These are phyloP conservation scores for Coemansia interrupta DNA, from an alignment of 192 early-diverging fungal genomes.

Conservation along the genomic window DNA sequence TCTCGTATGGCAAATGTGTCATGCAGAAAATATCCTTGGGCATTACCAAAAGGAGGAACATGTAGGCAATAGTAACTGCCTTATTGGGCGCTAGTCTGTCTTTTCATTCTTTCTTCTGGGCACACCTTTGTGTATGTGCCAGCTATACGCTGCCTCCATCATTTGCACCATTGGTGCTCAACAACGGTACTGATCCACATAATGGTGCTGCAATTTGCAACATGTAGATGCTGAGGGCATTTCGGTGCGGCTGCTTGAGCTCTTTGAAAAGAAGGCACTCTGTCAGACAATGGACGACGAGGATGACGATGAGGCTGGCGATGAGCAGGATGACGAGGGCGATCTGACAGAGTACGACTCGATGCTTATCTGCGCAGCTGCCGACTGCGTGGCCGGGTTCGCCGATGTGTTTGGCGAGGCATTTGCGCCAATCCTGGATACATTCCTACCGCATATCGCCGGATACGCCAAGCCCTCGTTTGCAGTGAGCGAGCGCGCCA, in stretches of 20 bases:
- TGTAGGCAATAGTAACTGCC: slow-evolving; percentile 1
- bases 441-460: slow-evolving; percentile 75
- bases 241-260: slow-evolving; percentile 43
- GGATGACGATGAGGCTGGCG: slow-evolving; percentile 62
- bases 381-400: slow-evolving; percentile 77
- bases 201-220: neutral
- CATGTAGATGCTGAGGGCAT: slow-evolving; percentile 45
- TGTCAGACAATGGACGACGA: slow-evolving; percentile 60
- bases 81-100: too few relatives aligned
- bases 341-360: slow-evolving; percentile 80
- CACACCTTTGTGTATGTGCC: too few relatives aligned
- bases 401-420: slow-evolving; percentile 68
- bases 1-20: neutral
- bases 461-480: slow-evolving; percentile 69
- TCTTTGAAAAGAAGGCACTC: slow-evolving; percentile 70
- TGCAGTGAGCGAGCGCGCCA: slow-evolving; percentile 74
- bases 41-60: neutral
- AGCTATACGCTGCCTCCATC: too few relatives aligned
- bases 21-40: slow-evolving; percentile 10
- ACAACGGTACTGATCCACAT: too few relatives aligned
- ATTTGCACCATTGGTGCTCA: too few relatives aligned
- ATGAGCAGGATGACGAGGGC: slow-evolving; percentile 69
- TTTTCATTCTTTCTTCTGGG: too few relatives aligned
- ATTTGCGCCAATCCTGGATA: slow-evolving; percentile 72
- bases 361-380: slow-evolving; percentile 71